Evolutionary conservation across 108 stramenopile species (phyloP), one percentile per base, ranked within the genome.

Genomic region (Schizochytrium sp.): DNA sequence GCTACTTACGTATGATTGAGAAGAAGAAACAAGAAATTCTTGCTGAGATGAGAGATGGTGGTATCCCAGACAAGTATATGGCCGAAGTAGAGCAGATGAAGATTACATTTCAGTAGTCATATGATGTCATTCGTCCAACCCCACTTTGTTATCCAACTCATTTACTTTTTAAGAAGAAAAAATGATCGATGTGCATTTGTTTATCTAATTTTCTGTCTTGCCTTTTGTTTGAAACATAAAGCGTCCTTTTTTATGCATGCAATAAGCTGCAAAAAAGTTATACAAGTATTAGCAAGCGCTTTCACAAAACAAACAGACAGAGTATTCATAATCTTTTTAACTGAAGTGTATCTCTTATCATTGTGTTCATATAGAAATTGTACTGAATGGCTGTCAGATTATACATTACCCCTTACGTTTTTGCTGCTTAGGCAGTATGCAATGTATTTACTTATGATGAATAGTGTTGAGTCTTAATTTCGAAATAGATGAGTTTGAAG

Each of bases 21-120:
- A 83, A 83, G 76, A 83, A 83, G 76, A 83, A 83, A 53, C 50
- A 83, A 28, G 76, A 49, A n/a, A 83, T 83, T 28, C 76, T 83
- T 13, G 12, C 47, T 5, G 76, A 83, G 53, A 83, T 83, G 76
- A n/a, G 50, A 7, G 76, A 83, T 2, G 47, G 46, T 41, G 73
- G 44, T 4, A 88, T 89, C 42, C 72, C 47, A 12, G 53, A 89
- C 57, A 57, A 41, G 10, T 88, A 73, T 8, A n/a, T 72, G n/a
- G 89, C 72, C 15, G 89, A 89, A 47, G 87, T 89, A 44, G 72
- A 45, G 40, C 87, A 76, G 45, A 88, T 88, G 89, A 83, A 83
- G 47, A 28, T 83, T 40, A 40, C 76, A n/a, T 53, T 83, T 47
- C 47, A 83, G 47, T 83, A 83, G n/a, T 10, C 28, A 28, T 28